Conservation (phyloP, 306 rosid species). For the Fagus crenata region DNA sequence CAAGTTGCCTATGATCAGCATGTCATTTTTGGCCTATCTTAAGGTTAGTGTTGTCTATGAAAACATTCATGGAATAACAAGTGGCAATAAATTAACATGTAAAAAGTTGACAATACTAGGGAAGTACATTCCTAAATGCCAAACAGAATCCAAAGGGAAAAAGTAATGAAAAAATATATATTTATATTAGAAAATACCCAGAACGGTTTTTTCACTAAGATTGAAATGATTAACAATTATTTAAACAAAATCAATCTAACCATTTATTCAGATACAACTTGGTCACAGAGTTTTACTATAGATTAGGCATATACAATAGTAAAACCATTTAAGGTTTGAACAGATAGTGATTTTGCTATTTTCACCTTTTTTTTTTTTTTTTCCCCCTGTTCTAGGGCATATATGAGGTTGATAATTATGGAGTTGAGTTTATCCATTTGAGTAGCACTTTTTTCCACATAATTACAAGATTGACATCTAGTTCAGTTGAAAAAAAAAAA, state of each 20-base stretch:
- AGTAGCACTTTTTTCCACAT: not conserved
- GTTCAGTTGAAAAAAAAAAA: not conserved
- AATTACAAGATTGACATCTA: not conserved
- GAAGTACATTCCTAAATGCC: not conserved
- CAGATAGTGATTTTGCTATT: not conserved
- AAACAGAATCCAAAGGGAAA: not conserved
- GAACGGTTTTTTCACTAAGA: not conserved
- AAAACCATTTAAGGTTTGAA: no score
- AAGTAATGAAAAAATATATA: not conserved
- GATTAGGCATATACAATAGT: no score
- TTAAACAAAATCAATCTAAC: no score
- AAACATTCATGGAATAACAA: constrained; percentile 12
- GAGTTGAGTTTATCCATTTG: not conserved
- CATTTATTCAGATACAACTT: not conserved
- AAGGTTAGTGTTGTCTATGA: constrained; percentile 18
- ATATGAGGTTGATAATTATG: not conserved
- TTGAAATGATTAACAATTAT: not conserved
- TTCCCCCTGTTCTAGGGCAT: not conserved
- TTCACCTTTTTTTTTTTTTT: not conserved
- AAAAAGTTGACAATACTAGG: not conserved
- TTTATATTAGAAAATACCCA: not conserved
- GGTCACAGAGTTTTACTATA: not conserved
- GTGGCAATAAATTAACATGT: not conserved
- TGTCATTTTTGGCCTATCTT: constrained; percentile 31
- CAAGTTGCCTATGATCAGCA: constrained; percentile 19